Conservation (phyloP, 1,284 basidiomycete species). For the Ceratobasidium theobromae region DNA sequence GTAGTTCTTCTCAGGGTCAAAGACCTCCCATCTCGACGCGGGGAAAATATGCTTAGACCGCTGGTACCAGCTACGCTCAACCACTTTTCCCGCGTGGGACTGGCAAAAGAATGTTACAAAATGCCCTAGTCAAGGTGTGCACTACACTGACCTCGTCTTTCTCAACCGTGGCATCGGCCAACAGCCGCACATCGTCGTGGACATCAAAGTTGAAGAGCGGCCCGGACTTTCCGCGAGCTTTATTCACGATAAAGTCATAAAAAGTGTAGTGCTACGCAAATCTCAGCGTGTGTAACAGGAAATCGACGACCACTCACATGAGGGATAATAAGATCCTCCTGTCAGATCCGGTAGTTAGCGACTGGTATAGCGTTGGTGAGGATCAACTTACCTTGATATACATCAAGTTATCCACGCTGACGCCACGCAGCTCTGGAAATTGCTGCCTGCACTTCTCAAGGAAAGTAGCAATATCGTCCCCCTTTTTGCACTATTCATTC, state of each 20-base stretch:
- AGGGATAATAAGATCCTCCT: conserved; percentile 96
- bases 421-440: conserved; percentile 86
- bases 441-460: conserved; percentile 91
- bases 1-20: conserved; percentile 89
- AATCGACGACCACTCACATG: conserved; percentile 57
- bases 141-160: conserved; percentile 73
- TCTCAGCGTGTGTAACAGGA: conserved; percentile 33
- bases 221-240: conserved; percentile 96
- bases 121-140: not conserved
- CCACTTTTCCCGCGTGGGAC: conserved; percentile 98
- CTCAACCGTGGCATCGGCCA: conserved; percentile 94
- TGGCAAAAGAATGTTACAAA: conserved; percentile 32
- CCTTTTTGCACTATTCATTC: conserved; percentile 84
- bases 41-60: conserved; percentile 98
- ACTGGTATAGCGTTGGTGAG: not conserved
- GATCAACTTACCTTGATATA: conserved; percentile 82
- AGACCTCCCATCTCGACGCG: conserved; percentile 92
- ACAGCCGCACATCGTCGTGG: conserved; percentile 93
- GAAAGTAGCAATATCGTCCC: conserved; percentile 88
- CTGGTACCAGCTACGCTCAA: conserved; percentile 94
- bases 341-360: conserved; percentile 22
- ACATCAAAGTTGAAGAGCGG: conserved; percentile 99
- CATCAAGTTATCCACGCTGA: conserved; percentile 96
- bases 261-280: conserved; percentile 86
- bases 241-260: conserved; percentile 98